A percentile compares a stretch with the other conserved stretches of the same genome.
These are phyloP conservation scores for Histomonas meleagridis DNA, from an alignment of 208 protist genomes.

Conservation along the genomic window DNA sequence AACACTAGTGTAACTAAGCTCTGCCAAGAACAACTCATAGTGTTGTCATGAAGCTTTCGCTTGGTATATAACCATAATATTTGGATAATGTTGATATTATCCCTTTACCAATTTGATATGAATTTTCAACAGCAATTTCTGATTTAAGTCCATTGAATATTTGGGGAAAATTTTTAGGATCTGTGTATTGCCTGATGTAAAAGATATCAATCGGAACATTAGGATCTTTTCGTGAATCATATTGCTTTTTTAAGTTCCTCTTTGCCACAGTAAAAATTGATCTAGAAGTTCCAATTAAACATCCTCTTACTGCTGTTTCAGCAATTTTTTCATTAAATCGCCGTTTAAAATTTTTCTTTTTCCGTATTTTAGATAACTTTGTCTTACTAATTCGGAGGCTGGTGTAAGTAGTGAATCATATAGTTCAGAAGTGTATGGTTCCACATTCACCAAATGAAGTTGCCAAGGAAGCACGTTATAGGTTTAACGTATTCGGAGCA, in stretches of 20 bases:
- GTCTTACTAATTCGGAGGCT: neutral
- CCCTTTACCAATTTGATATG: neutral
- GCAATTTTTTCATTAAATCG: neutral
- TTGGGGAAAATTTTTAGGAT: neutral
- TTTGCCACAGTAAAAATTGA: neutral
- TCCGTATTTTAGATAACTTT: neutral
- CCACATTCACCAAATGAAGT: neutral
- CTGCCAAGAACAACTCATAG: neutral
- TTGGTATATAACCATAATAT: too few species aligned
- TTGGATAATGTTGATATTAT: neutral
- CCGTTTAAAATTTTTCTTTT: neutral
- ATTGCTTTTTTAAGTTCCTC: neutral
- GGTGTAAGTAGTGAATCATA: neutral
- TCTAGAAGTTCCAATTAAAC: neutral
- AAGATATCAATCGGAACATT: neutral
- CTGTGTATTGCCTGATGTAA: neutral
- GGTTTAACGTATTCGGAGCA: too few species aligned
- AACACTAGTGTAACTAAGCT: too few species aligned
- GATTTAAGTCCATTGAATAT: neutral
- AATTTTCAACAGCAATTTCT: neutral
- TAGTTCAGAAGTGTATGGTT: constrained; percentile 19
- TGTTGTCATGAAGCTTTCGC: neutral
- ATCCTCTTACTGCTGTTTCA: neutral
- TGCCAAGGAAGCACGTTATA: too few species aligned
- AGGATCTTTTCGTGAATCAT: neutral